Conservation (phyloP, 2,329 filamentous ascomycete genomes). For the Metarhizium anisopliae region DNA sequence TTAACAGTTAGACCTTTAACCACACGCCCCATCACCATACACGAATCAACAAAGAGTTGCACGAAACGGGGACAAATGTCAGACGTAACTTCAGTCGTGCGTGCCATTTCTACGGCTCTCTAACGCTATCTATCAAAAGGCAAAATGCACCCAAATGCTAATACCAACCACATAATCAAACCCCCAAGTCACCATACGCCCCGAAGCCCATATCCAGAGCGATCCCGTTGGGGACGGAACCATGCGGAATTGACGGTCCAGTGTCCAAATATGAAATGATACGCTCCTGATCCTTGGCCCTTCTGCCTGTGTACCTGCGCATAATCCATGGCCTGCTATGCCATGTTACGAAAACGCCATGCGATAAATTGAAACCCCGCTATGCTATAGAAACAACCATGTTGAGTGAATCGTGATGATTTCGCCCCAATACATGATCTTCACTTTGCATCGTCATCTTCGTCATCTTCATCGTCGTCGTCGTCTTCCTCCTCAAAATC, state of each 20-base stretch:
- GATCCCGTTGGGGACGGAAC: neutral
- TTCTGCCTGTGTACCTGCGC: neutral
- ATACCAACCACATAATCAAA: neutral
- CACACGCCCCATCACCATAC: too few relatives aligned
- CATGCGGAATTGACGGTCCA: neutral
- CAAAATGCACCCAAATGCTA: neutral
- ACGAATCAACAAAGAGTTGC: too few relatives aligned
- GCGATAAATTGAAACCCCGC: slow-evolving; percentile 2
- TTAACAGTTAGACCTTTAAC: too few relatives aligned
- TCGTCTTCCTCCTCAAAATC: slow-evolving; percentile 52
- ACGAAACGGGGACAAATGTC: too few relatives aligned
- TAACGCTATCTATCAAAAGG: neutral
- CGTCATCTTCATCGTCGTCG: slow-evolving; percentile 39
- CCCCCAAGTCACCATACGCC: neutral
- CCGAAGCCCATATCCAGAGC: neutral
- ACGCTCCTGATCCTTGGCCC: neutral
- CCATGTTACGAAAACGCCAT: neutral
- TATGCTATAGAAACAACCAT: slow-evolving; percentile 4
- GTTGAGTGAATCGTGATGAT: neutral
- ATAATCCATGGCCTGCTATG: neutral
- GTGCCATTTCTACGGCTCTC: neutral
- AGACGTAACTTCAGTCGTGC: too few relatives aligned
- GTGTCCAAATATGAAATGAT: neutral
- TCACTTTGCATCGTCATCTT: slow-evolving; percentile 5
- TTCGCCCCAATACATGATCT: neutral